phyloP scores from a whole-genome alignment of 108 stramenopile genomes.

The Chaetoceros muelleri region DNA sequence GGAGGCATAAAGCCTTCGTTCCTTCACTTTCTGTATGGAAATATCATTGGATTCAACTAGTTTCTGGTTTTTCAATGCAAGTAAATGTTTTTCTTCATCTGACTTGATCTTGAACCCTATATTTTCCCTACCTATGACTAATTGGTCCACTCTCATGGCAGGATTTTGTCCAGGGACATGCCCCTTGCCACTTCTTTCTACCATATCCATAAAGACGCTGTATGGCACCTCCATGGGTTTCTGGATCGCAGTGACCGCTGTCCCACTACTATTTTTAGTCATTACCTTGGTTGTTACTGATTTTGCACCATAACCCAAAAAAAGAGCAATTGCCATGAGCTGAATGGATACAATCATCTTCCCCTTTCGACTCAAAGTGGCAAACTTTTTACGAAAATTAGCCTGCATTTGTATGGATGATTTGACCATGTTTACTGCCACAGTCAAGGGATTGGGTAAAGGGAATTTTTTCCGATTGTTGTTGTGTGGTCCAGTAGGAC shows the following conservation, averaged over 20 bases:
- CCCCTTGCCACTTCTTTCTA: conserved; percentile 4
- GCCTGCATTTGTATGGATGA: background rate
- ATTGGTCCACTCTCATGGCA: background rate
- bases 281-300: background rate
- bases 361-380: background rate
- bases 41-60: background rate
- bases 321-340: background rate
- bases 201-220: conserved; percentile 5
- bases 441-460: background rate
- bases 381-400: background rate
- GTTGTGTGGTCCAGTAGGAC: background rate
- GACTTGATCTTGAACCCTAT: background rate
- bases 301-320: background rate
- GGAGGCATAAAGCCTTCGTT: conserved; percentile 29
- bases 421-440: background rate
- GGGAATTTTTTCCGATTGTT: background rate
- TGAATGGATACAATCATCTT: background rate
- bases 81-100: conserved; percentile 1
- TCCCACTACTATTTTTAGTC: background rate
- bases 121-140: background rate
- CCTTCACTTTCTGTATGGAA: background rate
- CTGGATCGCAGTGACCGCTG: background rate
- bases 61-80: background rate
- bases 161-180: conserved; percentile 2
- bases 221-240: conserved; percentile 4